Evolutionary conservation across 2,329 filamentous ascomycete species (phyloP).

Genomic region (Graphilbum ipis-grandicollis): DNA sequence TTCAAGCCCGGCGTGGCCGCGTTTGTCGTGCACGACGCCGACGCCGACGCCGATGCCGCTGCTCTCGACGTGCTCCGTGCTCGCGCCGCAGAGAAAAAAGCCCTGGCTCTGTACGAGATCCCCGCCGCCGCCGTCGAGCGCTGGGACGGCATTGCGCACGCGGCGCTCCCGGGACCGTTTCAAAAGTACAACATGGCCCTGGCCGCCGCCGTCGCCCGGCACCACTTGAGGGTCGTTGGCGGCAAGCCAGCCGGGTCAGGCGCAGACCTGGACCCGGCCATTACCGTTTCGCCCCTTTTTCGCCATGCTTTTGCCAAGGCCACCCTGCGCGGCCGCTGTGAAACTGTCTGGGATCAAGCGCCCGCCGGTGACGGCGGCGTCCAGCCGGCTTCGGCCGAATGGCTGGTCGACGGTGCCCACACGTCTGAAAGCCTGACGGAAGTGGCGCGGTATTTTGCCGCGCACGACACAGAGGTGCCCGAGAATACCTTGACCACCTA

Average conservation of each 20-base stretch:
- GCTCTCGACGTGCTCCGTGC: constrained; percentile 35
- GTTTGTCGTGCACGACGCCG: constrained; percentile 26
- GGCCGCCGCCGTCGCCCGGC: constrained; percentile 14
- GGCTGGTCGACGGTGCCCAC: constrained; percentile 89
- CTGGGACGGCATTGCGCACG: constrained; percentile 33
- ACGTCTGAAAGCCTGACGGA: constrained; percentile 77
- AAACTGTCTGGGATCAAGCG: constrained; percentile 34
- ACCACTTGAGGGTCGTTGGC: constrained; percentile 8
- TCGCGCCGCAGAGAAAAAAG: constrained; percentile 35
- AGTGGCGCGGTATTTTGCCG: constrained; percentile 66
- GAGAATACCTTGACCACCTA: too few species aligned
- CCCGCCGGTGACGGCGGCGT: constrained; percentile 46
- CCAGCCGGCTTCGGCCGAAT: constrained; percentile 35
- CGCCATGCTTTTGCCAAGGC: constrained; percentile 56
- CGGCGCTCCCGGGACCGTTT: constrained; percentile 20
- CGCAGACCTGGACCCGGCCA: constrained; percentile 5
- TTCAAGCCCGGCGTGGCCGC: constrained; percentile 42
- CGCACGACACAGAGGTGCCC: constrained; percentile 5
- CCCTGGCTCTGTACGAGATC: constrained; percentile 25
- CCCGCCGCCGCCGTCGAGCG: constrained; percentile 24
- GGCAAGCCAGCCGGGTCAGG: too few species aligned
- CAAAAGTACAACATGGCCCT: constrained; percentile 41
- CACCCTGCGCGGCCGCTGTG: constrained; percentile 65
- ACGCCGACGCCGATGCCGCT: constrained; percentile 6
- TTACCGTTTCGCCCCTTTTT: background rate